Conservation (phyloP, 352 stramenopile genomes). For the Phytophthora pisi region DNA sequence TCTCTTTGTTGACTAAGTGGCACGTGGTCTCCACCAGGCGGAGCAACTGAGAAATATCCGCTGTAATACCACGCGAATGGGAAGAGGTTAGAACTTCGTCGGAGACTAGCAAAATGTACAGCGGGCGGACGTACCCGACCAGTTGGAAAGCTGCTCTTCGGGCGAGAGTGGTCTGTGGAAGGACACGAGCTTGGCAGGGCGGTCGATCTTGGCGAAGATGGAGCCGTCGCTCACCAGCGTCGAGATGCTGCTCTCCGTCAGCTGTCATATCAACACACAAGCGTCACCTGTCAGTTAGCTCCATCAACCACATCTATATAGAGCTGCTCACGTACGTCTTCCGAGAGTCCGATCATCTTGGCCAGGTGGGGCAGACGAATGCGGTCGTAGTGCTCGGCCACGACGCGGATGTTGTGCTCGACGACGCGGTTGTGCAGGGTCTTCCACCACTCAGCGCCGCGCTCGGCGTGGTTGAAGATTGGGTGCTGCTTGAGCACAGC, state of each 20-base stretch:
- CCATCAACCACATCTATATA: background rate
- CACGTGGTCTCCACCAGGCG: slow-evolving; percentile 97
- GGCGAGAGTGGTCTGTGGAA: slow-evolving; percentile 91
- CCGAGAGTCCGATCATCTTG: slow-evolving; percentile 92
- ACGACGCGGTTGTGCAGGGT: slow-evolving; percentile 93
- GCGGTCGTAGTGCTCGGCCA: slow-evolving; percentile 95
- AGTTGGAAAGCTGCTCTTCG: slow-evolving; percentile 96
- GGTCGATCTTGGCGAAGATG: slow-evolving; percentile 98
- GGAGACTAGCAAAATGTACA: background rate
- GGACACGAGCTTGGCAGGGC: slow-evolving; percentile 95
- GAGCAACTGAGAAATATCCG: slow-evolving; percentile 96
- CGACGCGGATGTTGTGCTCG: slow-evolving; percentile 97
- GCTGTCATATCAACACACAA: slow-evolving; percentile 36
- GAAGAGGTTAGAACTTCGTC: slow-evolving; percentile 8
- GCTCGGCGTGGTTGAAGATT: slow-evolving; percentile 82
- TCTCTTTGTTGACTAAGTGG: slow-evolving; percentile 99
- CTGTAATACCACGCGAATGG: slow-evolving; percentile 24
- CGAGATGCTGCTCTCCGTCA: slow-evolving; percentile 82
- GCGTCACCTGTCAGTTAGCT: slow-evolving; percentile 6
- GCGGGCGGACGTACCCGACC: slow-evolving; percentile 74
- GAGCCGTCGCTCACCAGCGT: slow-evolving; percentile 93
- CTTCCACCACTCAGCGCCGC: slow-evolving; percentile 85
- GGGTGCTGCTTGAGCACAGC: slow-evolving; percentile 80
- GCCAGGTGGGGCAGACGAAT: slow-evolving; percentile 94
- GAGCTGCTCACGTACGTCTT: slow-evolving; percentile 70